These are phyloP conservation scores for Boletellus ananiceps DNA, from an alignment of 768 basidiomycete species.

Conservation along the genomic window DNA sequence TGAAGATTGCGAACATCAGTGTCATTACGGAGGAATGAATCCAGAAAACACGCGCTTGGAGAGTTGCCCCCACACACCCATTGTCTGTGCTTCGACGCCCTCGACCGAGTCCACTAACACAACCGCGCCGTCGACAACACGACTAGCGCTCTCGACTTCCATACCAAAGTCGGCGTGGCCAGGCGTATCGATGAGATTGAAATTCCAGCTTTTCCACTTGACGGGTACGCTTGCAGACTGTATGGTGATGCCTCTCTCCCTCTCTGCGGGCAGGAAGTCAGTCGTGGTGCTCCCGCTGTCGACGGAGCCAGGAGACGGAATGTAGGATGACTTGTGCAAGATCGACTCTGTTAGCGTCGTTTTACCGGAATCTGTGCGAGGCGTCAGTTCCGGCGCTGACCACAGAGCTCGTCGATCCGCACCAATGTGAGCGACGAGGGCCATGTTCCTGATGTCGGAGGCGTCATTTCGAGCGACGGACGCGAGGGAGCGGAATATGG, in stretches of 20 bases:
- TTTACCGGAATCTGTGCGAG: slow-evolving; percentile 72
- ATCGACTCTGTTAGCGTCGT: slow-evolving; percentile 89
- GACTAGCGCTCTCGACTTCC: slow-evolving; percentile 92
- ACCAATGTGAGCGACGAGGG: slow-evolving; percentile 90
- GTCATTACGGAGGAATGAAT: not conserved
- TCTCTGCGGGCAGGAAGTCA: slow-evolving; percentile 84
- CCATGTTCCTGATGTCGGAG: slow-evolving; percentile 64
- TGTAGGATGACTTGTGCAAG: slow-evolving; percentile 66
- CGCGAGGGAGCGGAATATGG: slow-evolving; percentile 17
- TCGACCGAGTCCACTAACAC: slow-evolving; percentile 88
- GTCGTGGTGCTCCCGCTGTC: slow-evolving; percentile 90
- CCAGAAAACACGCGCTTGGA: slow-evolving; percentile 57
- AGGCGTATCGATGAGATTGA: slow-evolving; percentile 87
- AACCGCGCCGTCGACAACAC: slow-evolving; percentile 85
- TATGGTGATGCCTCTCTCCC: slow-evolving; percentile 88
- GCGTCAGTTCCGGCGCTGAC: slow-evolving; percentile 2
- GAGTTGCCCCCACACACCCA: slow-evolving; percentile 83
- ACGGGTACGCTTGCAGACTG: slow-evolving; percentile 91
- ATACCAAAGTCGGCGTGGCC: slow-evolving; percentile 96
- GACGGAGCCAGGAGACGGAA: slow-evolving; percentile 72
- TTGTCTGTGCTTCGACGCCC: slow-evolving; percentile 87
- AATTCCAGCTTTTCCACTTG: slow-evolving; percentile 77
- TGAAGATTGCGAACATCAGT: slow-evolving; percentile 26
- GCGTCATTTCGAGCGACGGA: slow-evolving; percentile 30
- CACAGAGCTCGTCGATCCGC: slow-evolving; percentile 14